phyloP scores from a whole-genome alignment of 768 basidiomycete species.

The Tulasnella sp. region DNA sequence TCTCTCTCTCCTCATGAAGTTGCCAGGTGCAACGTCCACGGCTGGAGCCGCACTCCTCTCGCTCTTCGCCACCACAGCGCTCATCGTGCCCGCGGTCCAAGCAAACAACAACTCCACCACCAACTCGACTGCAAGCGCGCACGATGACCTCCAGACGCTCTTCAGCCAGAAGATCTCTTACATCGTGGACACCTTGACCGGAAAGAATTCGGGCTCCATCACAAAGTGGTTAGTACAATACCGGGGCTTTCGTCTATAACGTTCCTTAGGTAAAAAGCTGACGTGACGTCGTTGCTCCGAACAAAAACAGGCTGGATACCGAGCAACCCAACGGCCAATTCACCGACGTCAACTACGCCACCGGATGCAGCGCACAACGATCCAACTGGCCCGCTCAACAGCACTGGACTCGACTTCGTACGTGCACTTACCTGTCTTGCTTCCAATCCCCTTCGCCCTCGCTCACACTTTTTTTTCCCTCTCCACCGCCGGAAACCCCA shows the following conservation, averaged over 20 bases:
- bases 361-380: constrained; percentile 62
- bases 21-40: constrained; percentile 1
- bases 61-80: background rate
- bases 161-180: background rate
- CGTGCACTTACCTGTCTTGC: background rate
- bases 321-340: constrained; percentile 39
- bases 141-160: background rate
- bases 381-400: constrained; percentile 72
- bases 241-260: too few relatives aligned
- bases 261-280: too few relatives aligned
- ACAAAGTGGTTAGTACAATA: background rate
- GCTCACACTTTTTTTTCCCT: too few relatives aligned
- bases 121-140: background rate
- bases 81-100: background rate
- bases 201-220: constrained; percentile 11
- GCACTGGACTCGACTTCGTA: constrained; percentile 34
- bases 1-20: constrained; percentile 3
- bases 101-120: constrained; percentile 9
- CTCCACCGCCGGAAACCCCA: too few relatives aligned
- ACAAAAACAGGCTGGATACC: constrained; percentile 30
- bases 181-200: constrained; percentile 3
- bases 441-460: too few relatives aligned
- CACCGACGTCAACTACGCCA: constrained; percentile 59
- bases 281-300: background rate
- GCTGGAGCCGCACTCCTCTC: background rate